Conservation (phyloP, 352 stramenopile species). For the Globisporangium polare region DNA sequence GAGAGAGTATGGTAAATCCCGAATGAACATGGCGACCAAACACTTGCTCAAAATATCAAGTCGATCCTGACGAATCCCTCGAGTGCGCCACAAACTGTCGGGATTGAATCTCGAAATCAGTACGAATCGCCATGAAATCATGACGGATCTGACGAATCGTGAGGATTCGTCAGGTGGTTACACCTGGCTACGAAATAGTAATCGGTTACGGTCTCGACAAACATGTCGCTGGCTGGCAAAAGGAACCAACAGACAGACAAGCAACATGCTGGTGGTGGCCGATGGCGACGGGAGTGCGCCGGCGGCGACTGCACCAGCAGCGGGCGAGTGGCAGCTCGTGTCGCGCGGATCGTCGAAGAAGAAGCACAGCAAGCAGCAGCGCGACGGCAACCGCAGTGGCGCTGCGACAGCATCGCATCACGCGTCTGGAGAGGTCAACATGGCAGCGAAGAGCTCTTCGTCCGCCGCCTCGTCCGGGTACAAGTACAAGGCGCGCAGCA, state of each 20-base stretch:
- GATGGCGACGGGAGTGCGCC: not conserved
- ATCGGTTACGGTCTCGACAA: no score
- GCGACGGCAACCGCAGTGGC: not conserved
- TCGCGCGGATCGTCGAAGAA: conserved; percentile 6
- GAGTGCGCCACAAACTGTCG: no score
- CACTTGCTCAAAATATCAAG: no score
- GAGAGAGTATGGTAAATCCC: no score
- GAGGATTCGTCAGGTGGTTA: no score
- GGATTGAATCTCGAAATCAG: no score
- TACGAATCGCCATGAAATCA: no score
- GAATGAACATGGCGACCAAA: no score
- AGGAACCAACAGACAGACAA: not conserved
- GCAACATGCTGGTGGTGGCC: conserved; percentile 1
- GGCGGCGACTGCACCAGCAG: not conserved
- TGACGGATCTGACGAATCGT: no score
- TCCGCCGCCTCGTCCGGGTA: not conserved
- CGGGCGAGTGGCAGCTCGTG: conserved; percentile 16
- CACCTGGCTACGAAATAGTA: no score
- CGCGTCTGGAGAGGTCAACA: not conserved
- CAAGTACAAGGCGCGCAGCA: conserved; percentile 8
- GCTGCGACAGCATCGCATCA: not conserved
- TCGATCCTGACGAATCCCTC: no score
- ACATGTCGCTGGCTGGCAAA: no score
- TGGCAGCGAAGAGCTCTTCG: conserved; percentile 2
- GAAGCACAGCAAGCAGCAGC: not conserved